Evolutionary conservation across 306 rosid genomes (phyloP), one percentile per base, ranked within the genome.

Genomic region (Begonia masoniana): DNA sequence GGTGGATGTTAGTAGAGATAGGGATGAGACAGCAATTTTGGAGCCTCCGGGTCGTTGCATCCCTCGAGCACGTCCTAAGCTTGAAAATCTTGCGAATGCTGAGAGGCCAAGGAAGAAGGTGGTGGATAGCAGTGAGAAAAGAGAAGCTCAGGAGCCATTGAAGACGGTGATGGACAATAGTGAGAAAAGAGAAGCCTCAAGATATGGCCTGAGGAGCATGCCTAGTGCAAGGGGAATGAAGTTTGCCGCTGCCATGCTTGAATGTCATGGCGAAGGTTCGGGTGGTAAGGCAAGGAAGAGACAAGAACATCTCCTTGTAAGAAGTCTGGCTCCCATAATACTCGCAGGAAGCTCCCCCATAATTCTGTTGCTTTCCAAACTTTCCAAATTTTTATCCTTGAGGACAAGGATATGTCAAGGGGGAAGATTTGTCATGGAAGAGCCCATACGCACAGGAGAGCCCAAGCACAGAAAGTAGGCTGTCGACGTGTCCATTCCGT

Each of bases 201-300:
- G n/a, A n/a, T n/a, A n/a, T n/a, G n/a, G n/a, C n/a, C n/a, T n/a
- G 15, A 85, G 54, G 69, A 72, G 57, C 47, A 54, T 58, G 70
- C 68, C 62, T 4, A 54, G 74, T 31, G 56, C 73, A 7, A 78
- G 88, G 78, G 54, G 78, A 46, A 58, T 31, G 3, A 69, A 41
- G 49, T 59, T 80, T 3, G 0, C 78, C 50, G 68, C 61, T 49
- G 81, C 81, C 0, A 52, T 62, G 16, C 8, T 55, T 13, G 58
- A 59, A 23, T 19, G 68, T 15, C 59, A 4, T 0, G 55, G 62
- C 13, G 72, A 78, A 43, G n/a, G n/a, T n/a, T n/a, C n/a, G n/a
- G n/a, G n/a, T n/a, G n/a, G n/a, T n/a, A n/a, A n/a, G n/a, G n/a
- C 82, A 72, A 82, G 71, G 79, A 85, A 71, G 52, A 65, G 58